Evolutionary conservation across 768 basidiomycete species (phyloP), one percentile per base, ranked within the genome.

Genomic region (Leucocoprinus sp.): DNA sequence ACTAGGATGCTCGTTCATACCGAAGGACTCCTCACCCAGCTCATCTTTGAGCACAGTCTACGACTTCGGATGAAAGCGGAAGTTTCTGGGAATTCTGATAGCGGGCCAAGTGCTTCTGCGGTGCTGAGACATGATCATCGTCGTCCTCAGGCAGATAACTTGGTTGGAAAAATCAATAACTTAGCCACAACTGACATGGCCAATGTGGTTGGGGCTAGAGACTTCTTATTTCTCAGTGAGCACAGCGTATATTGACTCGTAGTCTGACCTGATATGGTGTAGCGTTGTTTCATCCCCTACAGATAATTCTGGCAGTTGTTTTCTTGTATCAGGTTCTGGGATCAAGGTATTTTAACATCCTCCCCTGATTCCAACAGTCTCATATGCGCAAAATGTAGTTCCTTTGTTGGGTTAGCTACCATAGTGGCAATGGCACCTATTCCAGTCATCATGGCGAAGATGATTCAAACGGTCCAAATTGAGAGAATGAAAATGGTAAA

Each of bases 161-260:
- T 84, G 14, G 72, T 78, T 33, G 84, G 84, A 11, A 82, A 76
- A 56, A 79, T 87, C 56, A 86, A 82, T 57, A 86, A 85, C 44
- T 62, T 85, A 4, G 73, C 84, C 42, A 76, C 82, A 8, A 76
- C 78, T 2, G 84, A 87, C 58, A 34, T 68, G 50, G 47, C 43
- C 27, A 61, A 59, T 46, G 65, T 70, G 37, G 54, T 58, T 18
- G 57, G 58, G 23, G 58, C 62, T 8, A 40, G 48, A 8, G 53
- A 54, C 21, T 46, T 51, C 23, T n/a, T 54, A 5, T 28, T 46
- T 12, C 14, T 50, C n/a, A 7, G 52, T 54, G 22, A 35, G 50
- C 14, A 21, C n/a, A 19, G 11, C 2, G 5, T 5, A 3, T 12
- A 1, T n/a, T 6, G 4, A 14, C 5, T 15, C 6, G 2, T 39